A percentile compares a stretch with the other conserved stretches of the same genome.
Evolutionary conservation across 805 yeast species (phyloP).

Genomic region (Sungouiella blattae): DNA sequence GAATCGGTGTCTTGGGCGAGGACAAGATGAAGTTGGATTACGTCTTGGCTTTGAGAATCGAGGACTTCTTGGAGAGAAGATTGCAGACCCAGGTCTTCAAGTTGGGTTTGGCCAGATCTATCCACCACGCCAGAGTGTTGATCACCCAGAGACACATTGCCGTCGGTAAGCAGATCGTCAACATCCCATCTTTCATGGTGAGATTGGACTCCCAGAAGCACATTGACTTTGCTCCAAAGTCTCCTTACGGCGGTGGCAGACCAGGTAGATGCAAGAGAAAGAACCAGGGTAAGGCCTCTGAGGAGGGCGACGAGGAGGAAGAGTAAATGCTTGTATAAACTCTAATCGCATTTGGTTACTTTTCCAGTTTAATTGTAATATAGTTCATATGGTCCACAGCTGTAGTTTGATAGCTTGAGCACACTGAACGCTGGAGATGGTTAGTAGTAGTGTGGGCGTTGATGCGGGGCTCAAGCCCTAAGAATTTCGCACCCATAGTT

Average conservation of each 20-base stretch:
- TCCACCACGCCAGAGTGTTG: slow-evolving; percentile 99
- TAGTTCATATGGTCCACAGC: background rate
- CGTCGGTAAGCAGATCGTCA: slow-evolving; percentile 99
- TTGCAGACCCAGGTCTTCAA: slow-evolving; percentile 99
- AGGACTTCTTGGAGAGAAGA: slow-evolving; percentile 99
- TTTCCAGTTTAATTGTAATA: slow-evolving; percentile 10
- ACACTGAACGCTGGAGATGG: too few species aligned
- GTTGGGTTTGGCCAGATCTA: slow-evolving; percentile 98
- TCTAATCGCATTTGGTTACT: slow-evolving; percentile 16
- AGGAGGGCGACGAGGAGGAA: slow-evolving; percentile 66
- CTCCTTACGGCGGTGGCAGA: slow-evolving; percentile 99
- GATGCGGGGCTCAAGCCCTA: too few species aligned
- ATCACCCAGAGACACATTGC: slow-evolving; percentile 99
- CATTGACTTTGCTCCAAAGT: slow-evolving; percentile 98
- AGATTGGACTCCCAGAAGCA: slow-evolving; percentile 99
- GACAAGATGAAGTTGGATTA: slow-evolving; percentile 99
- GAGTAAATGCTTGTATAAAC: slow-evolving; percentile 44
- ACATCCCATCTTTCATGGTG: slow-evolving; percentile 98
- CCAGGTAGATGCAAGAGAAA: slow-evolving; percentile 99
- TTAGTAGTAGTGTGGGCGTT: too few species aligned
- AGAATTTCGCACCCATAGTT: too few species aligned
- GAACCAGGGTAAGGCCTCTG: slow-evolving; percentile 56
- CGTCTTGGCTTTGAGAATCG: slow-evolving; percentile 95
- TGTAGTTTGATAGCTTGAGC: too few species aligned
- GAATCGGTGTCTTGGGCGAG: slow-evolving; percentile 98